Conservation (phyloP, 176 grass and related monocot species). For the Cenchrus americanus region DNA sequence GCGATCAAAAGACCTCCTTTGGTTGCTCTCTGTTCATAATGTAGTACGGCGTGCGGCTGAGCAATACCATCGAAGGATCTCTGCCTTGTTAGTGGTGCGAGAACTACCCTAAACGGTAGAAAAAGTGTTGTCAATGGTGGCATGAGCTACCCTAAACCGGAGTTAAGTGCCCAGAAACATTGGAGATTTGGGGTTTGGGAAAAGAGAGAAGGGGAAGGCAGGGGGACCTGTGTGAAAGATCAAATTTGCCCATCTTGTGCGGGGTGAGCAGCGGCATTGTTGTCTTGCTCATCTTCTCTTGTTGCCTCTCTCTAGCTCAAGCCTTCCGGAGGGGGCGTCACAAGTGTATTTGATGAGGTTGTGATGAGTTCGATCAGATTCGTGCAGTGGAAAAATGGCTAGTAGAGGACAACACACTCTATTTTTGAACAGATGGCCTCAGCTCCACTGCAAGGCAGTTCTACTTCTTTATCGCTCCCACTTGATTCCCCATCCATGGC, state of each 20-base stretch:
- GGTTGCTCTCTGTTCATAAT: conserved; percentile 57
- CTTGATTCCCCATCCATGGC: too few species aligned
- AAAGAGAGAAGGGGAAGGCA: neutral
- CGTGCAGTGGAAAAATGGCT: too few species aligned
- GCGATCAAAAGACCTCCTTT: conserved; percentile 61
- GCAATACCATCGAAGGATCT: conserved; percentile 47
- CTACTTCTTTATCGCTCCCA: neutral
- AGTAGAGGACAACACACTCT: neutral
- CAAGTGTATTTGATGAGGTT: neutral
- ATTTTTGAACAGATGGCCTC: neutral
- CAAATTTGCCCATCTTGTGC: conserved; percentile 66
- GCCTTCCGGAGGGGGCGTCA: too few species aligned
- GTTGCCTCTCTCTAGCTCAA: neutral
- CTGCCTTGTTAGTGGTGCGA: conserved; percentile 60
- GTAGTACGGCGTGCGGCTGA: conserved; percentile 57
- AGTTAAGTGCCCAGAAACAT: too few species aligned
- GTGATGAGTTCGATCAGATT: neutral
- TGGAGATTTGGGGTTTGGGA: neutral
- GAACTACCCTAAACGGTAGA: conserved; percentile 43
- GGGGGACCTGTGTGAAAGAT: conserved; percentile 57
- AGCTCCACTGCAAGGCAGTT: neutral
- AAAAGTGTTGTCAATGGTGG: neutral
- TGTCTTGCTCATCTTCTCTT: neutral
- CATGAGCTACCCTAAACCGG: neutral
- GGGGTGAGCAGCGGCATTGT: conserved; percentile 26